Base-by-base conservation (phyloP, 805 yeast species). In the Grigorovia yakushimaensis region DNA sequence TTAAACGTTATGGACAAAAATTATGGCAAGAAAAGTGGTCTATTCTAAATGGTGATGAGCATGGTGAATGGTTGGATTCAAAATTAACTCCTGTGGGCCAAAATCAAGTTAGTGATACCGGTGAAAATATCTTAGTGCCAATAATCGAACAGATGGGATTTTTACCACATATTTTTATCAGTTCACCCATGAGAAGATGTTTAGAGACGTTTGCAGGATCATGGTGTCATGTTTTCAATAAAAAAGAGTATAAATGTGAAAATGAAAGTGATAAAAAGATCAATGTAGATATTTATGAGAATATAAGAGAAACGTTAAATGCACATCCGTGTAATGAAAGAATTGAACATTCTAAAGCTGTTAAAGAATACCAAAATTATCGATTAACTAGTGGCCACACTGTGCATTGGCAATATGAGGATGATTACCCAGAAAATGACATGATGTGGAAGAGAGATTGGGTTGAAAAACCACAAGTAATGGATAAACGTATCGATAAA, bases 171-270 rank as follows among this genome's bases (percentile, higher is more conserved):
- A 67, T 64, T 39, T 78, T 75, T 51, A 82, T 74, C 58, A 72
- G 73, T 27, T 79, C 85, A 1, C 87, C 88, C 0, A 72, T 82
- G 64, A 78, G 82, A 42, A 69, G 88, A 55, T 76, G 84, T 20
- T 65, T 76, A n/a, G 73, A 73, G 54, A 82, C 88, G 0, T 67
- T 75, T 51, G 65, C 68, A 4, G 60, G 70, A 41, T 79, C 86
- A 1, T 64, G 62, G 13, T 65, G 57, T 86, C 95, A 85, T 21
- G 70, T 61, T 2, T 61, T 60, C 21, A 21, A 30, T 27, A 17
- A 11, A 27, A 17, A 10, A 37, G 33, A 7, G 18, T 18, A 22
- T 1, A 6, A 13, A 27, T n/a, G n/a, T n/a, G 17, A 9, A 18
- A n/a, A 6, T 11, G 39, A 13, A 11, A 20, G 7, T 30, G 37